These are phyloP conservation scores for Trichoderma endophyticum DNA, from an alignment of 2,329 filamentous ascomycete genomes.

Conservation along the genomic window DNA sequence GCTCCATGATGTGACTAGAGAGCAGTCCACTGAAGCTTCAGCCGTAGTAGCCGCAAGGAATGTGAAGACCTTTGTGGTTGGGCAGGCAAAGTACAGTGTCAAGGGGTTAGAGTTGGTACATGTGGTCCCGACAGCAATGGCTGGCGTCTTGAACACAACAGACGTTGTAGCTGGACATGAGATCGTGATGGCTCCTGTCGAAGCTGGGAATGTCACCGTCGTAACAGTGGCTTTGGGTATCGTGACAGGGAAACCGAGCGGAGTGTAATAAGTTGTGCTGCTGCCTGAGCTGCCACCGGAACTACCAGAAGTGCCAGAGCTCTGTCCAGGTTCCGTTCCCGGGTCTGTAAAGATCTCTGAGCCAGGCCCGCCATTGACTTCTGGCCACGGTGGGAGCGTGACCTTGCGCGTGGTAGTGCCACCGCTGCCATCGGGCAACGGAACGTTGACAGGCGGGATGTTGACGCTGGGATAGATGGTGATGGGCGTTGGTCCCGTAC, in stretches of 20 bases:
- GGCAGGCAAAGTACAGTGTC: background rate
- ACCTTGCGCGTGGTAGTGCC: background rate
- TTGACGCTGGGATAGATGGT: background rate
- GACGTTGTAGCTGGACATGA: background rate
- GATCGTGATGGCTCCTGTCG: background rate
- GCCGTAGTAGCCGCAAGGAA: background rate
- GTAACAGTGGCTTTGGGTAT: background rate
- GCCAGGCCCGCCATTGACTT: background rate
- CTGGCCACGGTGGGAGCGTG: background rate
- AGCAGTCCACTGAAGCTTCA: background rate
- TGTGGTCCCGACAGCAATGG: background rate
- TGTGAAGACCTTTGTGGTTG: background rate
- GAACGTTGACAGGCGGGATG: background rate
- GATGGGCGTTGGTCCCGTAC: background rate
- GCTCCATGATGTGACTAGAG: background rate
- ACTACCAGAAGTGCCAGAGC: background rate
- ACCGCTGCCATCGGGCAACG: background rate
- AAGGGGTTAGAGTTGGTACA: background rate
- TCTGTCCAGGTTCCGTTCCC: background rate
- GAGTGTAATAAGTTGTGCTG: background rate
- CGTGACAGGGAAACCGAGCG: background rate
- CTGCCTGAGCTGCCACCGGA: background rate
- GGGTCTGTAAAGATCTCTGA: background rate
- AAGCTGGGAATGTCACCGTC: background rate
- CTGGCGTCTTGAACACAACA: background rate